These are phyloP conservation scores for Pyrus betulifolia DNA, from an alignment of 306 rosid species.

Conservation along the genomic window DNA sequence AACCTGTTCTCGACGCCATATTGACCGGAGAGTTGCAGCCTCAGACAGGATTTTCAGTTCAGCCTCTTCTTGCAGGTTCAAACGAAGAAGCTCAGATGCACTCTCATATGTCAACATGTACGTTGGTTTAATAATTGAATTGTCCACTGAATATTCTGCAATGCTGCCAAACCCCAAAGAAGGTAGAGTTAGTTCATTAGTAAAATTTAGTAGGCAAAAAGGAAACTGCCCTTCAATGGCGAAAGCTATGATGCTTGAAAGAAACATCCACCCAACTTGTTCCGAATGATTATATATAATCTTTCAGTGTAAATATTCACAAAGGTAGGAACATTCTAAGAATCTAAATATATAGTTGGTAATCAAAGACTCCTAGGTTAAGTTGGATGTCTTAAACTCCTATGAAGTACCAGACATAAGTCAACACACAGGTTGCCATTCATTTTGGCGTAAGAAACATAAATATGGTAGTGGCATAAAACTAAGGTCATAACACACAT, in stretches of 20 bases:
- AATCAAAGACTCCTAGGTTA: background rate
- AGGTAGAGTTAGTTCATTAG: conserved; percentile 1
- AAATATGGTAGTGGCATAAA: background rate
- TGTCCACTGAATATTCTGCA: conserved; percentile 85
- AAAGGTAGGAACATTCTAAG: background rate
- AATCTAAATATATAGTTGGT: background rate
- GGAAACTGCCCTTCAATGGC: background rate
- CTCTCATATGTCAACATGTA: conserved; percentile 96
- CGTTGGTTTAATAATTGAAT: conserved; percentile 83
- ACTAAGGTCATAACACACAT: background rate
- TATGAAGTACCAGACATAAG: background rate
- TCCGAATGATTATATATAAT: background rate
- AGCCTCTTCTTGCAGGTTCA: conserved; percentile 82
- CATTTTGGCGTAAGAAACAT: background rate
- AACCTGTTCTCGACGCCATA: conserved; percentile 89
- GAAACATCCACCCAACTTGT: background rate
- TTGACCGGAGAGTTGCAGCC: conserved; percentile 76
- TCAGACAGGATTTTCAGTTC: conserved; percentile 77
- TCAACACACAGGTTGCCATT: background rate
- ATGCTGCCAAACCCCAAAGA: conserved; percentile 44
- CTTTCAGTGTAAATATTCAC: background rate
- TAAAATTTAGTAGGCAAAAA: background rate
- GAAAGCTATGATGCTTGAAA: background rate
- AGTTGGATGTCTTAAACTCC: background rate
- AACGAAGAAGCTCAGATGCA: conserved; percentile 85